Percentiles rank a stretch among this genome's conserved stretches.
Evolutionary conservation across 805 yeast species (phyloP).

Genomic region (Starmerella sirachaensis): DNA sequence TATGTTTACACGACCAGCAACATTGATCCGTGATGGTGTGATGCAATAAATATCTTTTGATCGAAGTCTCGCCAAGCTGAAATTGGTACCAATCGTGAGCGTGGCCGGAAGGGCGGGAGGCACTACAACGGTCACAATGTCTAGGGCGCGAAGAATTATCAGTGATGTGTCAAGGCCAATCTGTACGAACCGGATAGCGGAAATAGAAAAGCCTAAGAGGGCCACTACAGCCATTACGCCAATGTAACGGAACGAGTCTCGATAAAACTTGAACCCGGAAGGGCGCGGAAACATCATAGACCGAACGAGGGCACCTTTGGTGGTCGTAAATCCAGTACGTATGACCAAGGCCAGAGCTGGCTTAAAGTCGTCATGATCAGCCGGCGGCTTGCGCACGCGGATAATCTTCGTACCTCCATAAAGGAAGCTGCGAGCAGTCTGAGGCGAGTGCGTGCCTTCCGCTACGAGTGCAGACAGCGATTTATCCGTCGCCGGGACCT

Average conservation of each 20-base stretch:
- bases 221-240: constrained; percentile 91
- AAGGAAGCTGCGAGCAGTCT: constrained; percentile 33
- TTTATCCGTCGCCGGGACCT: constrained; percentile 49
- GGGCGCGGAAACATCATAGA: constrained; percentile 97
- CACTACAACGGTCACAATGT: constrained; percentile 88
- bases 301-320: constrained; percentile 85
- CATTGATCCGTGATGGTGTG: constrained; percentile 85
- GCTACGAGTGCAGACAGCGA: constrained; percentile 44
- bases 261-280: constrained; percentile 79
- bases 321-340: constrained; percentile 86
- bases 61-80: constrained; percentile 70
- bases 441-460: constrained; percentile 28
- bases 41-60: constrained; percentile 68
- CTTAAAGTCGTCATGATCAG: constrained; percentile 39
- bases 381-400: constrained; percentile 60
- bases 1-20: constrained; percentile 89
- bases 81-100: constrained; percentile 87
- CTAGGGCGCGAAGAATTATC: constrained; percentile 81
- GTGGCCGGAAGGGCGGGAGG: constrained; percentile 99
- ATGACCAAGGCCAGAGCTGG: constrained; percentile 80
- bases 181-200: constrained; percentile 69
- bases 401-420: constrained; percentile 85
- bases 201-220: constrained; percentile 64
- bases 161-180: constrained; percentile 57
- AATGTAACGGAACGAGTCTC: constrained; percentile 89